Conservation (phyloP, 23 red algal species). For the Gracilaria vermiculophylla region DNA sequence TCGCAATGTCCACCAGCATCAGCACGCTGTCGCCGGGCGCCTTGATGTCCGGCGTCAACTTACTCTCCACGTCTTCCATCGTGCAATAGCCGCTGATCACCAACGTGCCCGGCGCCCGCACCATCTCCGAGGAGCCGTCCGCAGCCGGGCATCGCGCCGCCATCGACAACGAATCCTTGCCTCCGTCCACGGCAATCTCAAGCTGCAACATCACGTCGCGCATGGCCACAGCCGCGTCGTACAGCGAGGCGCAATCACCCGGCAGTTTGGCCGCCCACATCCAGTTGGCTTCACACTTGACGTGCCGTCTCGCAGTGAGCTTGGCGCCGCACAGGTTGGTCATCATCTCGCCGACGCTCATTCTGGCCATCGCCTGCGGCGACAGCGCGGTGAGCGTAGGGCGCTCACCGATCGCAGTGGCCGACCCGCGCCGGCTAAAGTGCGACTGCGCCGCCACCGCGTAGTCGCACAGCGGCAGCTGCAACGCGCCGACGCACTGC, state of each 20-base stretch:
- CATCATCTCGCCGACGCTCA: slow-evolving; percentile 97
- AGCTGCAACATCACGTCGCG: slow-evolving; percentile 81
- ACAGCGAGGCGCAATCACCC: slow-evolving; percentile 78
- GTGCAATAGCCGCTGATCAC: slow-evolving; percentile 90
- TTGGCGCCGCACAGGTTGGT: slow-evolving; percentile 89
- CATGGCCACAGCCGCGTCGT: slow-evolving; percentile 88
- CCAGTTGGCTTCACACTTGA: slow-evolving; percentile 99
- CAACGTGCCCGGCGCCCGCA: slow-evolving; percentile 92
- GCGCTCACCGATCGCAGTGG: slow-evolving; percentile 88
- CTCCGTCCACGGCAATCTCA: slow-evolving; percentile 94
- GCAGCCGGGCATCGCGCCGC: slow-evolving; percentile 79
- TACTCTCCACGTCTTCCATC: slow-evolving; percentile 67
- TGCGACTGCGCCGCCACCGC: slow-evolving; percentile 77
- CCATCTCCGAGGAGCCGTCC: slow-evolving; percentile 55
- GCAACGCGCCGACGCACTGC: slow-evolving; percentile 93
- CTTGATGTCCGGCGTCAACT: slow-evolving; percentile 88
- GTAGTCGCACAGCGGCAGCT: slow-evolving; percentile 91
- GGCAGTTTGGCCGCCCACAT: slow-evolving; percentile 97
- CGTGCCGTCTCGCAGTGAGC: slow-evolving; percentile 55
- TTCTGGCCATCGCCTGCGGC: slow-evolving; percentile 94
- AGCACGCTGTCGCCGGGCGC: slow-evolving; percentile 66
- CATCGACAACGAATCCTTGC: slow-evolving; percentile 98
- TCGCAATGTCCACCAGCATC: slow-evolving; percentile 71
- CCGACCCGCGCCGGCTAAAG: slow-evolving; percentile 64
- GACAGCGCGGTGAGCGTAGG: slow-evolving; percentile 65